phyloP scores from a whole-genome alignment of 345 rosid genomes.

The Xanthoceras sorbifolium region DNA sequence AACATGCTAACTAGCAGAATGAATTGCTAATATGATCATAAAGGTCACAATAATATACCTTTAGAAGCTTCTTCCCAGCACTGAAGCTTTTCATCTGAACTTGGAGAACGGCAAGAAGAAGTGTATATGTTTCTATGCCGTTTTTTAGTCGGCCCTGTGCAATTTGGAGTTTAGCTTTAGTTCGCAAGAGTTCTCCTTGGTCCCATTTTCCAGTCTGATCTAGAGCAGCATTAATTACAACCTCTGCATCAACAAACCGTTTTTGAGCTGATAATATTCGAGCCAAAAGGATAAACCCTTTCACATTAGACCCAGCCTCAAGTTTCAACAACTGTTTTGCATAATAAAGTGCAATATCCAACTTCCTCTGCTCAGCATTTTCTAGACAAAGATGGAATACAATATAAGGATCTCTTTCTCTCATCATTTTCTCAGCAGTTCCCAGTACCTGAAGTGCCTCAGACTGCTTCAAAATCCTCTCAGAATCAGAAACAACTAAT shows the following conservation, averaged over 20 bases:
- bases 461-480: conserved; percentile 39
- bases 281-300: conserved; percentile 58
- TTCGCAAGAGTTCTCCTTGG: conserved; percentile 66
- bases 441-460: conserved; percentile 57
- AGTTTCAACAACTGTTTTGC: conserved; percentile 51
- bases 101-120: conserved; percentile 67
- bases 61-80: conserved; percentile 41
- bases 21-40: conserved; percentile 3
- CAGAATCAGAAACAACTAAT: conserved; percentile 41
- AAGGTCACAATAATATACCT: conserved; percentile 30
- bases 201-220: conserved; percentile 80
- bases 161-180: conserved; percentile 72
- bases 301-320: conserved; percentile 54
- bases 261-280: conserved; percentile 71
- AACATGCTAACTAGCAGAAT: not conserved
- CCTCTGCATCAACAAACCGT: conserved; percentile 59
- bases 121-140: conserved; percentile 58
- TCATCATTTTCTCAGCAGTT: conserved; percentile 48
- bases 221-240: conserved; percentile 50
- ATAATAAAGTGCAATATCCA: conserved; percentile 56
- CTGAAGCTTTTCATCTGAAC: conserved; percentile 51
- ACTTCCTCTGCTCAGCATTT: conserved; percentile 72
- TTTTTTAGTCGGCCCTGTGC: conserved; percentile 55
- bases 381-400: conserved; percentile 56
- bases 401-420: conserved; percentile 40